A percentile compares a stretch with the other conserved stretches of the same genome.
phyloP scores from a whole-genome alignment of 2,329 filamentous ascomycete species.

The Tolypocladium nubicola region DNA sequence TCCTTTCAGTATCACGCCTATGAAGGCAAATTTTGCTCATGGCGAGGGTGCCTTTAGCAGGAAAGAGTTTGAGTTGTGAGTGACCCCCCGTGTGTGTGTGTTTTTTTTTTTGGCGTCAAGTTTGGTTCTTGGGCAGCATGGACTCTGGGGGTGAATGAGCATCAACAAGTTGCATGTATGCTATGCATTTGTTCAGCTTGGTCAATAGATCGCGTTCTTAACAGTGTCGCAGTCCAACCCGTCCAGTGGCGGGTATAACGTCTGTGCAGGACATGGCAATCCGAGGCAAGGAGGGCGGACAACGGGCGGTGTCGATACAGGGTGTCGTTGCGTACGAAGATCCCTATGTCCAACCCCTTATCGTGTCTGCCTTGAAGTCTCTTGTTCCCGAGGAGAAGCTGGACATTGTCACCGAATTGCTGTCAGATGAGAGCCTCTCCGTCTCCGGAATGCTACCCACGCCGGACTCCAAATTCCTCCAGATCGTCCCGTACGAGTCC shows the following conservation, averaged over 20 bases:
- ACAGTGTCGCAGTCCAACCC: conserved; percentile 14
- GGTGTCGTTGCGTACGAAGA: conserved; percentile 80
- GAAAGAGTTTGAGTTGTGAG: conserved; percentile 76
- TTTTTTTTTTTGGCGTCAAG: too few relatives aligned
- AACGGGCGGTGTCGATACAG: conserved; percentile 28
- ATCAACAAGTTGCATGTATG: conserved; percentile 15
- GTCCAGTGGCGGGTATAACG: conserved; percentile 3
- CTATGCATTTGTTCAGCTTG: conserved; percentile 9
- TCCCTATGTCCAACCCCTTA: conserved; percentile 77
- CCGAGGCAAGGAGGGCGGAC: conserved; percentile 8
- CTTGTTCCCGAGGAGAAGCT: conserved; percentile 45
- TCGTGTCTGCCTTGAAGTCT: conserved; percentile 59
- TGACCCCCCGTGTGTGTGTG: conserved; percentile 28
- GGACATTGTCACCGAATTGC: conserved; percentile 40
- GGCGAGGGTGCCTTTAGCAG: conserved; percentile 49
- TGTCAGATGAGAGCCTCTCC: conserved; percentile 20
- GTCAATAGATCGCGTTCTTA: conserved; percentile 25
- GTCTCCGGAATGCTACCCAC: conserved; percentile 25
- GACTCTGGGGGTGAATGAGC: neutral
- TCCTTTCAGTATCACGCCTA: conserved; percentile 62
- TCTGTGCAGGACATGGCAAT: conserved; percentile 9
- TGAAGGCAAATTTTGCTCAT: conserved; percentile 91
- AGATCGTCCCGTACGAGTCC: conserved; percentile 78
- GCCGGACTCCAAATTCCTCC: conserved; percentile 43
- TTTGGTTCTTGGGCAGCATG: neutral